Evolutionary conservation across 768 basidiomycete species (phyloP), one percentile per base, ranked within the genome.

Genomic region (Leccinum ochraceum): DNA sequence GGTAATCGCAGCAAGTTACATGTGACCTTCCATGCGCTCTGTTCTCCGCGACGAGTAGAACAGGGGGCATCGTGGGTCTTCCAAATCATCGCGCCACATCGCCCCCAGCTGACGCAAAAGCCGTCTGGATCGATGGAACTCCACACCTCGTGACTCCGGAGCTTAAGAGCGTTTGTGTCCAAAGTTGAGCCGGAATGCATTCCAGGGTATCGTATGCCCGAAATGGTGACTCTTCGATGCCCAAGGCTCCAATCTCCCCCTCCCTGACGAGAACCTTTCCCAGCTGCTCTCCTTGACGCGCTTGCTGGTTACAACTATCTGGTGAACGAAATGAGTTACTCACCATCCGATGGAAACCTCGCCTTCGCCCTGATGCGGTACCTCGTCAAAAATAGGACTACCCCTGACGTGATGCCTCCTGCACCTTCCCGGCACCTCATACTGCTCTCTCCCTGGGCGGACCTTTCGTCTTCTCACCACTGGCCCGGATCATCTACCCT

Each of bases 361-460:
- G 84, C 85, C 1, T 78, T 85, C 36, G 85, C 86, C 0, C 78
- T 90, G 48, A 80, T 77, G 9, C 84, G 86, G 4, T 87, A 87
- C 63, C 80, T 91, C 26, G 74, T 83, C 17, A 82, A 86, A 60
- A 72, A 85, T 70, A 73, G 74, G 32, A 67, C 66, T 30, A 57
- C 73, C 3, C 56, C 71, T 9, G 30, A 63, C 13, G 28, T 39
- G 0, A 69, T 71, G 5, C 62, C 84, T n/a, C 82, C 81, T 4
- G 68, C 72, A 11, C 78, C 77, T 39, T 82, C 84, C 1, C 78
- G 79, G 10, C 76, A 76, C 3, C 74, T 88, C 2, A 65, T 88
- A 44, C 74, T 86, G 4, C 75, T 84, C 42, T 86, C 85, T 1
- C 84, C 87, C 0, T 85, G 82, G 82, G 64, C 67, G n/a, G 86